phyloP scores from a whole-genome alignment of 306 rosid genomes.

The Vicia villosa region DNA sequence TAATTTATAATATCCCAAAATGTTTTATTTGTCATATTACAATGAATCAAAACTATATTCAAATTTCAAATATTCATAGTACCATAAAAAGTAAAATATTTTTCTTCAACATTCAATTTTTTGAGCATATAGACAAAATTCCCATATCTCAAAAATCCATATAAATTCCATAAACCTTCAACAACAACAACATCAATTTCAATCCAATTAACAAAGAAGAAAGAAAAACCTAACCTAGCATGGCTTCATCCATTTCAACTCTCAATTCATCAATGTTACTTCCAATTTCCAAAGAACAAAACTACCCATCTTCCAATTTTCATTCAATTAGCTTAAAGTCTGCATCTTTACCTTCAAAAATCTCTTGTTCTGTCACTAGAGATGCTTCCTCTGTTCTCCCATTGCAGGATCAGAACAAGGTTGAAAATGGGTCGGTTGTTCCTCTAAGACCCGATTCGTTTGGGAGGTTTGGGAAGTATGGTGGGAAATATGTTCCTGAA shows the following conservation, averaged over 20 bases:
- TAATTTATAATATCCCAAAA: background rate
- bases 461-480: slow-evolving; percentile 85
- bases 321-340: slow-evolving; percentile 41
- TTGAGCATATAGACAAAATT: background rate
- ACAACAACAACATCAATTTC: background rate
- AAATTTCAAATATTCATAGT: background rate
- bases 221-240: background rate
- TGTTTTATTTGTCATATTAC: background rate
- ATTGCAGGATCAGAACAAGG: slow-evolving; percentile 34
- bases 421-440: slow-evolving; percentile 36
- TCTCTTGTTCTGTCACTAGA: slow-evolving; percentile 56
- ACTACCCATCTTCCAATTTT: slow-evolving; percentile 41
- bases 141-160: background rate
- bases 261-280: slow-evolving; percentile 23
- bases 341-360: slow-evolving; percentile 37
- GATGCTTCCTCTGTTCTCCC: slow-evolving; percentile 44
- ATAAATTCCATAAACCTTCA: slow-evolving; percentile 10
- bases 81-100: background rate
- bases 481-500: slow-evolving; percentile 96
- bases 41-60: background rate
- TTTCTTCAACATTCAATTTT: background rate
- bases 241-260: slow-evolving; percentile 38
- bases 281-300: slow-evolving; percentile 38
- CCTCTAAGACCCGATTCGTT: slow-evolving; percentile 80
- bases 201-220: background rate